Evolutionary conservation across 192 early-diverging fungal genomes (phyloP).

Genomic region (Linderina pennispora): DNA sequence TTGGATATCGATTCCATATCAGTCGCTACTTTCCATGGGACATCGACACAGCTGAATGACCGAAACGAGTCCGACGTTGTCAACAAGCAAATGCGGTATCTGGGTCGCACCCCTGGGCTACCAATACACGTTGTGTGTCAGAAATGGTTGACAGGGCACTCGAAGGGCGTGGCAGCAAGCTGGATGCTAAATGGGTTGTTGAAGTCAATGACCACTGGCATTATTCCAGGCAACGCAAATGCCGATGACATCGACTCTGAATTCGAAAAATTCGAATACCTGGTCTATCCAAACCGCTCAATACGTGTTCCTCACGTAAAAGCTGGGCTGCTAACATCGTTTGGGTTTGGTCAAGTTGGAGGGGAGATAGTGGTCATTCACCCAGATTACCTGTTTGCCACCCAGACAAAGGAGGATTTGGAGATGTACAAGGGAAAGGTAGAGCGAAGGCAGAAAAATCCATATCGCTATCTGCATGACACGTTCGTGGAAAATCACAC

Average conservation of each 20-base stretch:
- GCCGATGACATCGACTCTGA: slow-evolving; percentile 22
- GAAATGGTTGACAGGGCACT: background rate
- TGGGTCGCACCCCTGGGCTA: background rate
- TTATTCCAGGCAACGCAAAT: background rate
- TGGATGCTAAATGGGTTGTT: background rate
- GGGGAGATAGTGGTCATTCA: slow-evolving; percentile 77
- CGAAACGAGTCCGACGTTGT: background rate
- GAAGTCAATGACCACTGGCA: background rate
- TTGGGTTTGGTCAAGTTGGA: slow-evolving; percentile 89
- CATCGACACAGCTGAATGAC: background rate
- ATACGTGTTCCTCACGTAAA: slow-evolving; percentile 82
- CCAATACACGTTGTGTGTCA: background rate
- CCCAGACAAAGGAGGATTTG: slow-evolving; percentile 60
- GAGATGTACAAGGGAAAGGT: slow-evolving; percentile 58
- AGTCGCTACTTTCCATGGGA: background rate
- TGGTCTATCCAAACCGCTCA: slow-evolving; percentile 72
- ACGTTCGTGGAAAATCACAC: slow-evolving; percentile 67
- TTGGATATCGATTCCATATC: background rate
- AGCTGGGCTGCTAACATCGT: slow-evolving; percentile 80
- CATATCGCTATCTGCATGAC: slow-evolving; percentile 55
- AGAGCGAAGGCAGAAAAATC: slow-evolving; percentile 50
- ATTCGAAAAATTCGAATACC: slow-evolving; percentile 68
- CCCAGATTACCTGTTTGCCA: slow-evolving; percentile 74
- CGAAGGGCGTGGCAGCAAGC: background rate
- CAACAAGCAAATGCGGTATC: background rate